phyloP scores from a whole-genome alignment of 768 basidiomycete species.

The Lyophyllum shimeji region DNA sequence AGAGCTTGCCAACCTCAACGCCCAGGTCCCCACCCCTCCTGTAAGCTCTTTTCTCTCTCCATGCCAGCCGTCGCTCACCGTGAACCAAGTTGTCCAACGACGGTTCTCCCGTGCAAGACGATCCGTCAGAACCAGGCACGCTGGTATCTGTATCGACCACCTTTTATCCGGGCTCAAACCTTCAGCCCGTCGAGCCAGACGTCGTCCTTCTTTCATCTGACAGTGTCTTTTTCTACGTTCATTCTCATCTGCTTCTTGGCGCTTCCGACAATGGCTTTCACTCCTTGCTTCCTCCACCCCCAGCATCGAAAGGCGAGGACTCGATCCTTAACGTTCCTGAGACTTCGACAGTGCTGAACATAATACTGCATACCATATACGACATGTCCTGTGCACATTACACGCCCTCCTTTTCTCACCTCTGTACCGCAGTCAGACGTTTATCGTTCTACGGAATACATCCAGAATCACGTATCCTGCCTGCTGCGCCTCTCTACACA shows the following conservation, averaged over 20 bases:
- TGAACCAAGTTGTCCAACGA: conserved; percentile 42
- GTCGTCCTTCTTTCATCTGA: conserved; percentile 69
- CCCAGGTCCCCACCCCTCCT: conserved; percentile 66
- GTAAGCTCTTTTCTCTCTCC: conserved; percentile 33
- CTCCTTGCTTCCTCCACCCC: conserved; percentile 47
- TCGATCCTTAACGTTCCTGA: conserved; percentile 62
- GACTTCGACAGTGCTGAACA: conserved; percentile 61
- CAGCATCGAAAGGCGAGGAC: conserved; percentile 42
- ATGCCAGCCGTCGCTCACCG: background rate
- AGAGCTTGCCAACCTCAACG: conserved; percentile 6
- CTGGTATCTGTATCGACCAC: conserved; percentile 81
- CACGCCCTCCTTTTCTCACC: conserved; percentile 61
- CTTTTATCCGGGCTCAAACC: conserved; percentile 71
- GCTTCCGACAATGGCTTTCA: conserved; percentile 68
- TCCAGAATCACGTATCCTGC: conserved; percentile 44
- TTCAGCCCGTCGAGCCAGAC: conserved; percentile 57
- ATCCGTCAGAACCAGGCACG: conserved; percentile 31
- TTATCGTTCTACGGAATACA: conserved; percentile 62
- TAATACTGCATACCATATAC: conserved; percentile 73
- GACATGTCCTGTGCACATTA: conserved; percentile 74
- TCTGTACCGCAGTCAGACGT: conserved; percentile 55
- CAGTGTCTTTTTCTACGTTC: conserved; percentile 83
- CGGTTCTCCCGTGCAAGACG: conserved; percentile 41
- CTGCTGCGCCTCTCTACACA: conserved; percentile 55
- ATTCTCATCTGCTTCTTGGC: conserved; percentile 54